Base-by-base conservation (phyloP, 495 filamentous ascomycete species). In the Penicillium mononematosum region DNA sequence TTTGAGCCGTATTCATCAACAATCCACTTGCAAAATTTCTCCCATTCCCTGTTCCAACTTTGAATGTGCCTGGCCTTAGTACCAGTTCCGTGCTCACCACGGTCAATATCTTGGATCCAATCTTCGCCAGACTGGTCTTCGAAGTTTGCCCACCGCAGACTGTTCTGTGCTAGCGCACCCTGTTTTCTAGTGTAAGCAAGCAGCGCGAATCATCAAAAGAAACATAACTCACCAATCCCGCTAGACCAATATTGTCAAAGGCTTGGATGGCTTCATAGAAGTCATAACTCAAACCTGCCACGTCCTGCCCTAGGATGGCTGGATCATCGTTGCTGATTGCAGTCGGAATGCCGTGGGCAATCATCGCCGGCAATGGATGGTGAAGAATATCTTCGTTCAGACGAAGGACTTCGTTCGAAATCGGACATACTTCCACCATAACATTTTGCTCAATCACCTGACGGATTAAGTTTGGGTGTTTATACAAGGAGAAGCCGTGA, bases 291-390 rank as follows among this genome's bases (percentile, higher is more conserved):
- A 65, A 32, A 0, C 63, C 63, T 3, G 56, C 53, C 1, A 34
- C 47, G n/a, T 60, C 50, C 34, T 65, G 59, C 2, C 63, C 63
- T 0, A 65, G 56, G 32, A 65, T 59, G 5, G 63, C 59, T 3
- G 63, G 63, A 45, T 65, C 63, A 38, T 65, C 63, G 45, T 65
- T 65, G 39, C 63, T 59, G 45, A 65, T 59, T 8, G 63, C 56
- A 10, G 56, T 60, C 3, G 63, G 56, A 31, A 65, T 49, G 8
- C 63, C 63, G 9, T 60, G 63, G 22, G 59, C 59, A 14, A 65
- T 55, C 59, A 65, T 59, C 1, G 63, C 63, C 1, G 63, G 63
- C 39, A 65, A 45, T 6, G 63, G 63, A 36, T 65, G 63, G 24
- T 59, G 56, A 2, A 59, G 49, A 45, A 48, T 19, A 32, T 32